Conservation (phyloP, 2,329 filamentous ascomycete genomes). For the Monilinia fructigena region DNA sequence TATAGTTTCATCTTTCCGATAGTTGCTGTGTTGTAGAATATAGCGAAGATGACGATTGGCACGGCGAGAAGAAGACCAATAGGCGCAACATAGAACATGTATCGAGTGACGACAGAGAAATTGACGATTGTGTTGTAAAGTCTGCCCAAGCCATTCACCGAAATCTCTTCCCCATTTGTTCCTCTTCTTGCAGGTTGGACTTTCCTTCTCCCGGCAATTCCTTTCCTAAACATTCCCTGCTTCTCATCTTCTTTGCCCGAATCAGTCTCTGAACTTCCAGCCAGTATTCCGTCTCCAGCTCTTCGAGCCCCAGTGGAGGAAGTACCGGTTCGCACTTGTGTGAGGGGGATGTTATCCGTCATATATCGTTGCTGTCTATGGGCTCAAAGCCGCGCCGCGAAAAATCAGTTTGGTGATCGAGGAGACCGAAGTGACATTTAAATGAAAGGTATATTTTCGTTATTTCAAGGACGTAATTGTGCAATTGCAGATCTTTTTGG, state of each 20-base stretch:
- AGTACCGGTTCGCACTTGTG: conserved; percentile 54
- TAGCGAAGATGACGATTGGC: conserved; percentile 53
- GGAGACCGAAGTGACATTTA: conserved; percentile 37
- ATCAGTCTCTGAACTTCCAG: conserved; percentile 17
- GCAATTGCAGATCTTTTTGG: background rate
- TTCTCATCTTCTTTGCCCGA: conserved; percentile 34
- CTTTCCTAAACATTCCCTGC: conserved; percentile 31
- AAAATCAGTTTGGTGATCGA: conserved; percentile 33
- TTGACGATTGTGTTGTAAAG: conserved; percentile 63
- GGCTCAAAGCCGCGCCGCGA: conserved; percentile 36
- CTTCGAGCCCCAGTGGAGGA: conserved; percentile 56
- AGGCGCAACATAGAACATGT: conserved; percentile 66
- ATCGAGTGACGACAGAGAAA: conserved; percentile 63
- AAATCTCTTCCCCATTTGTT: conserved; percentile 52
- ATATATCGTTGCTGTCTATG: conserved; percentile 31
- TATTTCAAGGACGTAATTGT: background rate
- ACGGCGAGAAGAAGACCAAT: conserved; percentile 60
- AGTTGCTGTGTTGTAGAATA: conserved; percentile 32
- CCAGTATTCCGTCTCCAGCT: conserved; percentile 42
- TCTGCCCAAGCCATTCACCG: conserved; percentile 63
- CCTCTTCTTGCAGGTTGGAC: conserved; percentile 44
- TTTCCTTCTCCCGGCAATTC: conserved; percentile 48
- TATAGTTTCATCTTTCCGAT: conserved; percentile 52
- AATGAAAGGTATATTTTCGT: background rate
- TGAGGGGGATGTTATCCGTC: conserved; percentile 52